A percentile compares a stretch with the other conserved stretches of the same genome.
phyloP scores from a whole-genome alignment of 2,329 filamentous ascomycete species.

The Fusarium falciforme region DNA sequence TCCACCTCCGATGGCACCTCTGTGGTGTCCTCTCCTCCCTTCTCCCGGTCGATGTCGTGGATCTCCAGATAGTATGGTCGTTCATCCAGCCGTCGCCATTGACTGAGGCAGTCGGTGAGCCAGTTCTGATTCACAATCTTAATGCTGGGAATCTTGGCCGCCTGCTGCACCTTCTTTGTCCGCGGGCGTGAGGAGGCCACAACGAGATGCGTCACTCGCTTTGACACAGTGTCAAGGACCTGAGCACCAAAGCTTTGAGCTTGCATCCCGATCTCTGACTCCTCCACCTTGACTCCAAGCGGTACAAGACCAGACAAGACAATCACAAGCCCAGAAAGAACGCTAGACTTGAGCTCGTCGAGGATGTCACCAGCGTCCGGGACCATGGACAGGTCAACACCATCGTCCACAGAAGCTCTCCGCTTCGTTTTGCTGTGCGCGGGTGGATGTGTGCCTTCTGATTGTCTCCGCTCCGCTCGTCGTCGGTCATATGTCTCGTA shows the following conservation, averaged over 20 bases:
- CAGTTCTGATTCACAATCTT: slow-evolving; percentile 94
- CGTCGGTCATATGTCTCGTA: slow-evolving; percentile 83
- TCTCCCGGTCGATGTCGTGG: slow-evolving; percentile 72
- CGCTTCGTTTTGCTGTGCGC: slow-evolving; percentile 48
- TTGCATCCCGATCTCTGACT: slow-evolving; percentile 89
- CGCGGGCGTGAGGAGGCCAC: slow-evolving; percentile 77
- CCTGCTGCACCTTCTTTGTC: slow-evolving; percentile 91
- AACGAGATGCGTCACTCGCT: slow-evolving; percentile 78
- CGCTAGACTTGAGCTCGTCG: slow-evolving; percentile 79
- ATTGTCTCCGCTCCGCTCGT: slow-evolving; percentile 49
- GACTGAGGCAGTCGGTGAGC: slow-evolving; percentile 85
- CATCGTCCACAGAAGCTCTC: slow-evolving; percentile 51
- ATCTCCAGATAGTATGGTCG: slow-evolving; percentile 81
- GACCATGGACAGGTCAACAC: slow-evolving; percentile 64
- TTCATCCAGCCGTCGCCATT: slow-evolving; percentile 86
- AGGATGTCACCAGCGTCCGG: slow-evolving; percentile 91
- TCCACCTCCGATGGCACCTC: slow-evolving; percentile 47
- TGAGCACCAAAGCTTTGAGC: slow-evolving; percentile 86
- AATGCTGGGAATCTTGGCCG: slow-evolving; percentile 80
- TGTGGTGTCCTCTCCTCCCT: slow-evolving; percentile 46
- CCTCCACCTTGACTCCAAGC: slow-evolving; percentile 80
- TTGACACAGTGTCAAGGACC: slow-evolving; percentile 66
- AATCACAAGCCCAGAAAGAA: slow-evolving; percentile 80
- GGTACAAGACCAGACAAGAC: slow-evolving; percentile 94
- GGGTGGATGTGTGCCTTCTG: slow-evolving; percentile 50